These are phyloP conservation scores for Neocatenulostroma microsporum DNA, from an alignment of 2,329 filamentous ascomycete species.

Conservation along the genomic window DNA sequence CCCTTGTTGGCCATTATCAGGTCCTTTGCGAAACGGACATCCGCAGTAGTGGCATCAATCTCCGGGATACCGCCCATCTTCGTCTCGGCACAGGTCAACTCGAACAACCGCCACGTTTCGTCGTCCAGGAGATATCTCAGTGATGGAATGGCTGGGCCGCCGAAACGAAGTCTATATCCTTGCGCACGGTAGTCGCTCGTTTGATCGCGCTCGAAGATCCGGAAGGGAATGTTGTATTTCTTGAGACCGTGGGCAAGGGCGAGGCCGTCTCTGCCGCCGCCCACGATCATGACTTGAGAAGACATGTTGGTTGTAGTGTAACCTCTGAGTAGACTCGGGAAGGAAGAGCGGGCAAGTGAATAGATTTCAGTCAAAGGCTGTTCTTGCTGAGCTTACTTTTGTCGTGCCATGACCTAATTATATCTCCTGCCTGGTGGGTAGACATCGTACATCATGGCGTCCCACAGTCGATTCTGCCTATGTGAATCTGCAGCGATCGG, in stretches of 20 bases:
- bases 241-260: not conserved
- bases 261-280: not conserved
- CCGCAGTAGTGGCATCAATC: slow-evolving; percentile 12
- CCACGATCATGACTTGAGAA: slow-evolving; percentile 2
- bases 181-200: slow-evolving; percentile 13
- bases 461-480: no score
- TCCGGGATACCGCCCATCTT: slow-evolving; percentile 2
- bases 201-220: slow-evolving; percentile 19
- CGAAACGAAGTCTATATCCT: slow-evolving; percentile 17
- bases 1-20: not conserved
- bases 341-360: no score
- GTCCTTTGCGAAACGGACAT: not conserved
- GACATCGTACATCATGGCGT: no score
- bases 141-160: slow-evolving; percentile 10
- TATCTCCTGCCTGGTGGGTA: no score
- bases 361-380: no score
- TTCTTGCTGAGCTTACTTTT: no score
- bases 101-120: slow-evolving; percentile 3
- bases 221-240: not conserved
- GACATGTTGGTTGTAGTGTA: no score
- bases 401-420: no score
- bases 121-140: slow-evolving; percentile 9
- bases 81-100: slow-evolving; percentile 8
- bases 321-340: no score
- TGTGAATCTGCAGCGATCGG: no score